Evolutionary conservation across 805 yeast genomes (phyloP).

Genomic region (Tetrapisispora pingtungensis): DNA sequence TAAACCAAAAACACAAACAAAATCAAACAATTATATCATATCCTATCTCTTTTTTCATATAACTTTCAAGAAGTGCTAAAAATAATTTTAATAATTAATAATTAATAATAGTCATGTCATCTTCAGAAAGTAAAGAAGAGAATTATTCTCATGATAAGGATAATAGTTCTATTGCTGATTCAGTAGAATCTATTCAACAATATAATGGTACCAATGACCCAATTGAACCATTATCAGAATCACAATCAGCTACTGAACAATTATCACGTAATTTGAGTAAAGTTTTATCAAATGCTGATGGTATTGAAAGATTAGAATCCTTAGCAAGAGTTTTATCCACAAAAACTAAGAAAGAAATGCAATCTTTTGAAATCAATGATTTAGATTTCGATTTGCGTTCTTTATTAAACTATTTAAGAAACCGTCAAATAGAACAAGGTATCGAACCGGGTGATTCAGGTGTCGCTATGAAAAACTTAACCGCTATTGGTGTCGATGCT

Average conservation of each 20-base stretch:
- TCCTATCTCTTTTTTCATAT: not conserved
- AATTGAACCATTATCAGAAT: conserved; percentile 9
- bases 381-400: conserved; percentile 39
- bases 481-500: conserved; percentile 42
- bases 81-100: not conserved
- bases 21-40: not conserved
- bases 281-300: conserved; percentile 28
- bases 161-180: conserved; percentile 1
- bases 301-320: conserved; percentile 35
- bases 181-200: not conserved
- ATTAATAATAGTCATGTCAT: conserved; percentile 2
- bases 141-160: conserved; percentile 3
- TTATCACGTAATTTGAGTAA: conserved; percentile 25
- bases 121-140: conserved; percentile 3
- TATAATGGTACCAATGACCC: not conserved
- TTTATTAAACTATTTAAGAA: conserved; percentile 33
- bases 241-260: conserved; percentile 19
- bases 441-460: conserved; percentile 43
- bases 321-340: conserved; percentile 42
- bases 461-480: conserved; percentile 35
- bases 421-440: conserved; percentile 35
- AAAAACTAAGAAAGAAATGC: conserved; percentile 37
- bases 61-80: not conserved
- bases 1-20: not conserved
- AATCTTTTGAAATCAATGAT: conserved; percentile 34